These are phyloP conservation scores for Candida boleticola DNA, from an alignment of 805 yeast species.

Conservation along the genomic window DNA sequence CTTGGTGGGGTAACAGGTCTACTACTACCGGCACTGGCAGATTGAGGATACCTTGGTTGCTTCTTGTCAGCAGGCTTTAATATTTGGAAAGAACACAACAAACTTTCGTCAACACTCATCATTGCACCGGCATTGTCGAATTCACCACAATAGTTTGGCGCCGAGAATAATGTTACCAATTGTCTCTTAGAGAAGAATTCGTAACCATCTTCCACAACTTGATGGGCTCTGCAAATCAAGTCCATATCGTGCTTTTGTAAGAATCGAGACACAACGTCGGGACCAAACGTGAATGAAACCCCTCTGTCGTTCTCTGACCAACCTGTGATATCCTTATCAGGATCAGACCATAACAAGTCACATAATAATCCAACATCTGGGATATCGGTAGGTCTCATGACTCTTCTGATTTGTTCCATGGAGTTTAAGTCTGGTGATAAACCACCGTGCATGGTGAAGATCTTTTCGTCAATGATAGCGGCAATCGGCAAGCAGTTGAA, in stretches of 20 bases:
- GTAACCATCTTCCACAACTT: constrained; percentile 98
- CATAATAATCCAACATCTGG: constrained; percentile 97
- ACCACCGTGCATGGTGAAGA: constrained; percentile 99
- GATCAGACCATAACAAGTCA: constrained; percentile 97
- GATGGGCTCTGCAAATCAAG: constrained; percentile 97
- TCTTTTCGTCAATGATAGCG: constrained; percentile 96
- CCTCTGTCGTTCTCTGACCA: constrained; percentile 99
- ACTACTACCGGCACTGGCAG: constrained; percentile 38
- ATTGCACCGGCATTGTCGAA: constrained; percentile 99
- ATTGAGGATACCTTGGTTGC: constrained; percentile 55
- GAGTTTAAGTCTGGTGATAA: constrained; percentile 94
- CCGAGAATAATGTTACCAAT: constrained; percentile 90
- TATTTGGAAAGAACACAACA: constrained; percentile 93
- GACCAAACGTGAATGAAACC: constrained; percentile 99
- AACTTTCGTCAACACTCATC: constrained; percentile 98
- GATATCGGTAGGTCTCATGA: constrained; percentile 98
- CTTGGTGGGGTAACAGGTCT: constrained; percentile 61
- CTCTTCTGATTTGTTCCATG: constrained; percentile 98
- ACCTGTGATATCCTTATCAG: constrained; percentile 96
- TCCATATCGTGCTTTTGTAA: constrained; percentile 98
- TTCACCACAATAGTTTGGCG: constrained; percentile 99
- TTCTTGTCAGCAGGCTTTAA: constrained; percentile 98
- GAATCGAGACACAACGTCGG: constrained; percentile 95
- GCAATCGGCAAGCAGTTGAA: constrained; percentile 98
- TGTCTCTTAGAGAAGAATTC: constrained; percentile 96